Evolutionary conservation across 179 eudicot species (phyloP).

Genomic region (Heliamphora pulchella): DNA sequence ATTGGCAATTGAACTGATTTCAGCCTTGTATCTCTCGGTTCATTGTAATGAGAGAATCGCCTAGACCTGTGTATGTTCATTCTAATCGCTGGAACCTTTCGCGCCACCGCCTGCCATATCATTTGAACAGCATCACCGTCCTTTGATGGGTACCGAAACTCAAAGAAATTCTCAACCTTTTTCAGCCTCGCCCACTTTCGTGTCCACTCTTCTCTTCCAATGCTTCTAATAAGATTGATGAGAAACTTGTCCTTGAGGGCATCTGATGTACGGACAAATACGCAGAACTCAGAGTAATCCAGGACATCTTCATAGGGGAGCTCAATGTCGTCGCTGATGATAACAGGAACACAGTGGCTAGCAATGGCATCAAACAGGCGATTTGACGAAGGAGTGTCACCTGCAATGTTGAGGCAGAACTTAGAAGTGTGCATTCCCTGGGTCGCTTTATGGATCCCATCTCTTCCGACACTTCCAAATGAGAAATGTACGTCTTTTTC

Average conservation of each 20-base stretch:
- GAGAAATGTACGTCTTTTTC: constrained; percentile 80
- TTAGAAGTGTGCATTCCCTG: constrained; percentile 79
- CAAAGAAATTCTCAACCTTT: constrained; percentile 58
- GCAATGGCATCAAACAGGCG: constrained; percentile 94
- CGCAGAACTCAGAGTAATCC: constrained; percentile 74
- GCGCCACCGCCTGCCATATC: constrained; percentile 67
- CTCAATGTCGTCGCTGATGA: constrained; percentile 81
- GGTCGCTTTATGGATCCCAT: constrained; percentile 53
- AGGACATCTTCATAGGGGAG: constrained; percentile 78
- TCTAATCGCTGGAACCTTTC: constrained; percentile 55
- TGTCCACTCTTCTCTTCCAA: constrained; percentile 71
- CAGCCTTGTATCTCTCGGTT: neutral
- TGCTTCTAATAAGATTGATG: constrained; percentile 52
- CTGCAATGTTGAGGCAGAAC: constrained; percentile 91
- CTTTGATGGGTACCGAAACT: constrained; percentile 60
- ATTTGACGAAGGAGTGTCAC: constrained; percentile 91
- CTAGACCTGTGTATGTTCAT: constrained; percentile 41
- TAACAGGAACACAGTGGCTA: constrained; percentile 89
- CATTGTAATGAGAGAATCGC: constrained; percentile 36
- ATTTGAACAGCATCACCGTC: constrained; percentile 80
- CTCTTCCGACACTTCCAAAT: constrained; percentile 59
- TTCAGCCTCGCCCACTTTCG: constrained; percentile 63
- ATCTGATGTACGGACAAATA: constrained; percentile 62
- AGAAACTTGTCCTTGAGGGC: constrained; percentile 59
- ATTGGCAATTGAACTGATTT: constrained; percentile 22